Percentiles rank a stretch among this genome's conserved stretches.
Evolutionary conservation across 148 eudicot genomes (phyloP).

Genomic region (Linanthus parryae): DNA sequence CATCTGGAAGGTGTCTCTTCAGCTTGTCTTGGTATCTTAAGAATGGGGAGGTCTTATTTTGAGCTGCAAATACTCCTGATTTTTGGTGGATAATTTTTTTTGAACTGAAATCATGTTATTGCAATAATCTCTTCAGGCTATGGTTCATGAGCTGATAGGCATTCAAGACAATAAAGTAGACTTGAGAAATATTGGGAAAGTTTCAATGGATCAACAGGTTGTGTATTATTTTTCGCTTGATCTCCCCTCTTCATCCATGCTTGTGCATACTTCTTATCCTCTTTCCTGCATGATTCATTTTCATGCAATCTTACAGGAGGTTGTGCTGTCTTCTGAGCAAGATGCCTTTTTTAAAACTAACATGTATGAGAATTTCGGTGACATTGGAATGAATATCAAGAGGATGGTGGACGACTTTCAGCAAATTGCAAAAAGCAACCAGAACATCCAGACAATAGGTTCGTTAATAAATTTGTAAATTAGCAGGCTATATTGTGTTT

Average conservation of each 20-base stretch:
- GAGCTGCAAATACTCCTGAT: background rate
- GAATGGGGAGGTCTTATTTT: background rate
- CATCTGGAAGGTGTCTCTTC: no score
- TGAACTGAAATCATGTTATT: no score
- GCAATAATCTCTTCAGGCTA: slow-evolving; percentile 46
- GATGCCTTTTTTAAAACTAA: slow-evolving; percentile 88
- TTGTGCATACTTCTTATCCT: background rate
- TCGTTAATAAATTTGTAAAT: slow-evolving; percentile 19
- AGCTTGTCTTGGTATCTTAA: no score
- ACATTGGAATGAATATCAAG: slow-evolving; percentile 95
- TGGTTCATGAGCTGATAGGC: slow-evolving; percentile 96
- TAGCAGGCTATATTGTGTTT: background rate
- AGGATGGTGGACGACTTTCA: slow-evolving; percentile 97
- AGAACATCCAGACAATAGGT: slow-evolving; percentile 95
- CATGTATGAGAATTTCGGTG: slow-evolving; percentile 98
- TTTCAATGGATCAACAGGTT: slow-evolving; percentile 88
- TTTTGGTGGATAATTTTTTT: background rate
- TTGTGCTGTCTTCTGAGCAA: slow-evolving; percentile 93
- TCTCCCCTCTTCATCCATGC: no score
- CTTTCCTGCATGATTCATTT: background rate
- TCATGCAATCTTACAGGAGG: slow-evolving; percentile 47
- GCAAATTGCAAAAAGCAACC: slow-evolving; percentile 92
- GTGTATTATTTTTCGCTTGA: slow-evolving; percentile 7
- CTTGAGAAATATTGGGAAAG: slow-evolving; percentile 57
- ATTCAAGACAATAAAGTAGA: slow-evolving; percentile 95